Conservation (phyloP, 2,329 filamentous ascomycete species). For the Aphanocladium album region DNA sequence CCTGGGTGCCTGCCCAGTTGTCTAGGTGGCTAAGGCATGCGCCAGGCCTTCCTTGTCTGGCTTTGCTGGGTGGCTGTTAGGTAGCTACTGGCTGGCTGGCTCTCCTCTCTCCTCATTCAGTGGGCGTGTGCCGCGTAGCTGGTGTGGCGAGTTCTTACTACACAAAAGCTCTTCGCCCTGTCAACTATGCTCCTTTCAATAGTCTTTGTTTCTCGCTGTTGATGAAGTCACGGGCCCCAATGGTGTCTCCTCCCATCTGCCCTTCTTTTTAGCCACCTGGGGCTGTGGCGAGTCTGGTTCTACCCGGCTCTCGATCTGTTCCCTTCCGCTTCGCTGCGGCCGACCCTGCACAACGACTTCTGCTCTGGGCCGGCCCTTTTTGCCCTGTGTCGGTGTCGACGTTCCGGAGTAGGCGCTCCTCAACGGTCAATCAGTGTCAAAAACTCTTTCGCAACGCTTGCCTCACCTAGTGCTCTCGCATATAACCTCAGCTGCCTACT, state of each 20-base stretch:
- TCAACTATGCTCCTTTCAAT: neutral
- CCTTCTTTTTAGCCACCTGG: slow-evolving; percentile 9
- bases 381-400: slow-evolving; percentile 4
- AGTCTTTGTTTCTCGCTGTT: neutral
- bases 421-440: neutral
- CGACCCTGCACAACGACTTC: neutral
- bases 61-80: too few relatives aligned
- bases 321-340: neutral
- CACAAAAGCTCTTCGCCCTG: neutral
- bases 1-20: neutral
- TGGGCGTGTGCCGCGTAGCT: neutral
- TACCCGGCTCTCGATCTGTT: neutral
- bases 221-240: slow-evolving; percentile 5
- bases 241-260: neutral
- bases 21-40: neutral
- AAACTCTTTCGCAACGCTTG: neutral
- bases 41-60: too few relatives aligned
- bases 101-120: neutral
- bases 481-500: neutral
- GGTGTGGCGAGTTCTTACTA: neutral
- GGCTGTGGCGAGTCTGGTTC: slow-evolving; percentile 10
- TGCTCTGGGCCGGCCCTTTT: neutral
- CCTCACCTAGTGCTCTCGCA: neutral
- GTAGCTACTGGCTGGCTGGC: neutral
- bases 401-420: neutral